Percentiles rank a stretch among this genome's conserved stretches.
Evolutionary conservation across 2,329 filamentous ascomycete genomes (phyloP).

Genomic region (Zalaria sp.): DNA sequence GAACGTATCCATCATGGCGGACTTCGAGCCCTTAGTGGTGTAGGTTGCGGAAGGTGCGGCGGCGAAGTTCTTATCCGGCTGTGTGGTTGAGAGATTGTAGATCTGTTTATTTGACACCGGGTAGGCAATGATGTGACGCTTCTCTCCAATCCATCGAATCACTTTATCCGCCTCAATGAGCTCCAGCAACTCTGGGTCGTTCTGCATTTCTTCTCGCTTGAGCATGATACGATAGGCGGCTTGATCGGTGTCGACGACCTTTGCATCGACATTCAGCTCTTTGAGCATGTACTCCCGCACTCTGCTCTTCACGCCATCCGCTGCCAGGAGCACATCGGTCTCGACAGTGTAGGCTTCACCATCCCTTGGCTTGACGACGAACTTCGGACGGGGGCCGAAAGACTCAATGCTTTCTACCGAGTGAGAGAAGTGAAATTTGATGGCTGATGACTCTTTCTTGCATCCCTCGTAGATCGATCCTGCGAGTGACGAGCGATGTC

Average conservation of each 20-base stretch:
- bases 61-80: slow-evolving; percentile 47
- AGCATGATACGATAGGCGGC: slow-evolving; percentile 72
- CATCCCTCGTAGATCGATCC: slow-evolving; percentile 58
- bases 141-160: slow-evolving; percentile 62
- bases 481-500: slow-evolving; percentile 60
- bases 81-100: slow-evolving; percentile 52
- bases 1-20: slow-evolving; percentile 46
- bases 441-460: slow-evolving; percentile 38
- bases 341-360: slow-evolving; percentile 38
- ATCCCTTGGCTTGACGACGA: slow-evolving; percentile 45
- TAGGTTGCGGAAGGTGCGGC: slow-evolving; percentile 45
- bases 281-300: slow-evolving; percentile 39
- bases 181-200: slow-evolving; percentile 52
- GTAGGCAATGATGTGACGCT: slow-evolving; percentile 66
- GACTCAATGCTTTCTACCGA: slow-evolving; percentile 41
- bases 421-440: slow-evolving; percentile 56
- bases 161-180: slow-evolving; percentile 54
- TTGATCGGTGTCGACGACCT: slow-evolving; percentile 56
- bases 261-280: slow-evolving; percentile 34
- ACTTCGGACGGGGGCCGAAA: slow-evolving; percentile 44
- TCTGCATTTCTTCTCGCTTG: slow-evolving; percentile 48
- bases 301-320: slow-evolving; percentile 35
- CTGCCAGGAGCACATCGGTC: slow-evolving; percentile 30
- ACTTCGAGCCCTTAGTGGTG: slow-evolving; percentile 47
- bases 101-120: slow-evolving; percentile 53